Base-by-base conservation (phyloP, 139 green algal species). In the Tetraselmis striata region DNA sequence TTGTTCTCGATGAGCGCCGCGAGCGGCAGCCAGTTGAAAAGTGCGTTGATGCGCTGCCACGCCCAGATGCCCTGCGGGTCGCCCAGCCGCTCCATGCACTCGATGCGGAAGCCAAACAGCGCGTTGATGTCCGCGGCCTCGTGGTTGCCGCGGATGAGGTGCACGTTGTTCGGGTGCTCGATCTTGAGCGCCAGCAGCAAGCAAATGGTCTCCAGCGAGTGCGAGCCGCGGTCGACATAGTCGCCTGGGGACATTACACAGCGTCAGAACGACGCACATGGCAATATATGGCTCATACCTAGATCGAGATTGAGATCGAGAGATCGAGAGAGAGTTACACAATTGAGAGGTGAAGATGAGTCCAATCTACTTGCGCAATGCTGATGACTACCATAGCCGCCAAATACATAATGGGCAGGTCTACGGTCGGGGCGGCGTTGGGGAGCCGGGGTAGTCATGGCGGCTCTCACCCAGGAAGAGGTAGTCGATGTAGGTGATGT, bases 401-500 rank as follows among this genome's bases (percentile, higher is more conserved):
- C n/a, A n/a, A n/a, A n/a, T n/a, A n/a, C n/a, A n/a, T n/a, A n/a
- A n/a, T n/a, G n/a, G n/a, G n/a, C n/a, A n/a, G n/a, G n/a, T n/a
- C n/a, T n/a, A n/a, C n/a, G n/a, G n/a, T n/a, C n/a, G n/a, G n/a
- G n/a, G n/a, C n/a, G n/a, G n/a, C n/a, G n/a, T n/a, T n/a, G n/a
- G n/a, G n/a, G n/a, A n/a, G n/a, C n/a, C n/a, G n/a, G n/a, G n/a
- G n/a, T n/a, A n/a, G n/a, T n/a, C n/a, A n/a, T n/a, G n/a, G 59
- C 28, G 25, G 27, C 11, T 31, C 25, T 26, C 2, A 23, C 93
- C 93, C 74, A 97, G 84, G 88, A 98, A 97, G 31, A 98, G 88
- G 87, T 98, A 98, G 87, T 98, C 95, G 26, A 99, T 98, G 92
- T 98, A 99, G 27, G 96, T 98, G 89, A 99, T 99, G 92, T 99